Evolutionary conservation across 1,284 basidiomycete genomes (phyloP).

Genomic region (Ceratobasidium sp.): DNA sequence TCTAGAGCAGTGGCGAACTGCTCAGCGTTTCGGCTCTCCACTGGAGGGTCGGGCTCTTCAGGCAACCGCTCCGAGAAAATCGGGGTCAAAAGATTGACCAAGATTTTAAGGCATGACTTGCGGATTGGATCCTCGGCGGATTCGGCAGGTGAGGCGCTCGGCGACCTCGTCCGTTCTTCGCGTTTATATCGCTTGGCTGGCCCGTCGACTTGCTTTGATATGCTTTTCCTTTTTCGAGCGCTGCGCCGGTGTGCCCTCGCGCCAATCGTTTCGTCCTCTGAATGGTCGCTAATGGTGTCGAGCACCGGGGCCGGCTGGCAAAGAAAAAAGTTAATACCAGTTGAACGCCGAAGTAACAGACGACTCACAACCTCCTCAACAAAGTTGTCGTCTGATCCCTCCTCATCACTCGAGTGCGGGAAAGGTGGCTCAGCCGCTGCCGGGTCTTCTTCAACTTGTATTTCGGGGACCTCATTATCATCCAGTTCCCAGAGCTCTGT

Average conservation of each 20-base stretch:
- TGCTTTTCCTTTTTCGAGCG: conserved; percentile 39
- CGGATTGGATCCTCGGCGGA: conserved; percentile 30
- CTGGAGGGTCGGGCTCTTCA: conserved; percentile 37
- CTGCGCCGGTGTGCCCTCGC: conserved; percentile 28
- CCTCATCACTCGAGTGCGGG: conserved; percentile 26
- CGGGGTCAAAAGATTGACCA: conserved; percentile 32
- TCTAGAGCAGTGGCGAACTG: conserved; percentile 74
- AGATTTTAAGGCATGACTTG: conserved; percentile 31
- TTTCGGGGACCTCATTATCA: conserved; percentile 35
- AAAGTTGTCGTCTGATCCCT: conserved; percentile 43
- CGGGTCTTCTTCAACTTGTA: conserved; percentile 20
- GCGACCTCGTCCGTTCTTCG: not conserved
- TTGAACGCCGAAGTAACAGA: not conserved
- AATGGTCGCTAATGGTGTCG: conserved; percentile 13
- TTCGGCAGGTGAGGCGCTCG: not conserved
- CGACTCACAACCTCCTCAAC: conserved; percentile 17
- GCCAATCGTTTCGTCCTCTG: conserved; percentile 31
- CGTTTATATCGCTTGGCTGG: conserved; percentile 22
- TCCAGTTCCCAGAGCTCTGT: conserved; percentile 46
- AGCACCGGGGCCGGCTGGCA: not conserved
- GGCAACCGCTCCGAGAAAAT: conserved; percentile 42
- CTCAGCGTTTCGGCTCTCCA: conserved; percentile 46
- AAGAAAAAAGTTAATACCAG: not conserved
- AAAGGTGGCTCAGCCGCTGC: not conserved
- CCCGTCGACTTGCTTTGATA: conserved; percentile 31